Base-by-base conservation (phyloP, 2,329 filamentous ascomycete genomes). In the Penicillium sp. region DNA sequence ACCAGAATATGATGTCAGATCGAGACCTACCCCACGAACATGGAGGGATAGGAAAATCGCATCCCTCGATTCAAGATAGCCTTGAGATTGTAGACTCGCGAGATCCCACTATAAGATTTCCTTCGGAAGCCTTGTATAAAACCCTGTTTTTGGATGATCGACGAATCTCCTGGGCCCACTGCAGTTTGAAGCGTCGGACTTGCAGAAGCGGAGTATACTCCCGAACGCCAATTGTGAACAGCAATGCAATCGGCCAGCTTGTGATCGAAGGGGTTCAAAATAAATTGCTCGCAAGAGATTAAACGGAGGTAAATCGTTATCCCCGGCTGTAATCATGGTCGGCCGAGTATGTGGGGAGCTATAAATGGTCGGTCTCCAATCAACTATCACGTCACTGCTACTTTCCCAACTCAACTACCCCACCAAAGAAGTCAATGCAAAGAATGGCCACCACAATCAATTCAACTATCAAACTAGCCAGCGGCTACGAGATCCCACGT, bases 401-500 rank as follows among this genome's bases (percentile, higher is more conserved):
- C 16, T 40, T 53, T 53, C 35, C 11, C 37, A 35, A 13, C 14
- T 42, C 45, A 51, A 51, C 35, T 42, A 33, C 19, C 26, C 57
- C 52, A 43, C 22, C 35, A 8, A 43, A 28, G 48, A 11, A 14
- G 10, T 45, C 25, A 4, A 57, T 59, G 43, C 48, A 35, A 37
- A 64, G 49, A 59, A 65, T 67, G 65, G 60, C 63, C 4, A 48
- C 57, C 57, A 43, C 55, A 30, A 62, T 65, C 14, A 57, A 42
- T 8, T 66, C 65, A 28, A 83, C 76, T n/a, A 78, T 83, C 43
- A 80, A 78, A 59, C 70, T 87, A 76, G 81, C 82, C 54, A 86
- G 84, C 10, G 85, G 85, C 51, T 81, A 85, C 68, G 81, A 85
- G 10, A 86, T 87, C 37, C 85, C 85, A 10, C 68, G 81, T 7